Conservation (phyloP, 2,329 filamentous ascomycete genomes). For the Colletotrichum spaethianum region DNA sequence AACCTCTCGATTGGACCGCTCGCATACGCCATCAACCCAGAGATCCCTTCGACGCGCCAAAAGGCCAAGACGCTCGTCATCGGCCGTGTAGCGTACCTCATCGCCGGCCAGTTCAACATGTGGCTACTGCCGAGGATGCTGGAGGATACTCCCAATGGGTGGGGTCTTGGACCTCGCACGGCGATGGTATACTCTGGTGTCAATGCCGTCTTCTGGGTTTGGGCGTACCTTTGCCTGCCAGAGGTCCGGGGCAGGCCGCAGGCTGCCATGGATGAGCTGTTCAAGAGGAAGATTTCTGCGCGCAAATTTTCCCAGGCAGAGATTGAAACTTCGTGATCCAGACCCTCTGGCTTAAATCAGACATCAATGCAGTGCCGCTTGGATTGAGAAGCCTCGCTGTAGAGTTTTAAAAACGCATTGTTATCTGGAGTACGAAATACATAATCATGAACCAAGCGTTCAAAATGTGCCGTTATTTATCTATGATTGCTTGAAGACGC, state of each 20-base stretch:
- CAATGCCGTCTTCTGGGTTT: constrained; percentile 36
- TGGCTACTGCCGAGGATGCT: constrained; percentile 44
- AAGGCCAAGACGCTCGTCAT: constrained; percentile 45
- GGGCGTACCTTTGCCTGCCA: constrained; percentile 45
- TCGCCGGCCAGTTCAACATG: constrained; percentile 42
- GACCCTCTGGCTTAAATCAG: background rate
- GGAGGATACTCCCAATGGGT: constrained; percentile 40
- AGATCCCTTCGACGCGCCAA: constrained; percentile 49
- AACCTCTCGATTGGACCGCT: constrained; percentile 58
- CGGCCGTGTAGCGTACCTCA: constrained; percentile 40
- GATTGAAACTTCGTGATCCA: background rate
- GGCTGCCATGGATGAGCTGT: constrained; percentile 45
- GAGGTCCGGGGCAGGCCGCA: constrained; percentile 45
- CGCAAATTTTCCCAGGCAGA: constrained; percentile 38
- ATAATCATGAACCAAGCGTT: background rate
- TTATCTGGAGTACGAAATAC: background rate
- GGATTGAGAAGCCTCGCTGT: background rate
- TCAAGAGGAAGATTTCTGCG: constrained; percentile 44
- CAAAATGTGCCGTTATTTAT: background rate
- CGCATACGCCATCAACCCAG: constrained; percentile 59
- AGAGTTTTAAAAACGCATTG: background rate
- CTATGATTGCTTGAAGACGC: background rate
- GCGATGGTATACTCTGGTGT: constrained; percentile 43
- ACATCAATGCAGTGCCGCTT: background rate
- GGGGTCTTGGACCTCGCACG: constrained; percentile 42